phyloP scores from a whole-genome alignment of 306 rosid species.

The Alnus rubra region DNA sequence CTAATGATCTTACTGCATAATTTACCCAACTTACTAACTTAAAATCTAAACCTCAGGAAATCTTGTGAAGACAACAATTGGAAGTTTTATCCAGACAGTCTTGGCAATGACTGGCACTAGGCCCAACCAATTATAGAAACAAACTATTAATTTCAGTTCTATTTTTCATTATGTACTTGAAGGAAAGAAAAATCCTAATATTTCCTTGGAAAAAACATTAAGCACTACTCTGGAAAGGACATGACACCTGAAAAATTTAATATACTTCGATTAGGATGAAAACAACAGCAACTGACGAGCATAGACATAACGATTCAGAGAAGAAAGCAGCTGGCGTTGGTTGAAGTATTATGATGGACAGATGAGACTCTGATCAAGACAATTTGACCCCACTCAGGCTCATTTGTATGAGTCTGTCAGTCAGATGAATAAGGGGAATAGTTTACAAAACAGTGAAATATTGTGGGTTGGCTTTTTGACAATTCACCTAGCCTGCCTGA shows the following conservation, averaged over 20 bases:
- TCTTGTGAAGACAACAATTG: background rate
- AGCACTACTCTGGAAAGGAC: background rate
- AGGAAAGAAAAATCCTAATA: background rate
- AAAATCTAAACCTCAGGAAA: background rate
- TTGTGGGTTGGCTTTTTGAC: background rate
- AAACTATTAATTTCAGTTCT: background rate
- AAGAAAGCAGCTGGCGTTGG: constrained; percentile 2
- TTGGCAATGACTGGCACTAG: background rate
- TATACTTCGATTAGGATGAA: background rate
- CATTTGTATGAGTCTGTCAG: background rate
- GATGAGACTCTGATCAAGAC: background rate
- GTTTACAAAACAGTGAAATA: background rate
- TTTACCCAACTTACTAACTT: background rate
- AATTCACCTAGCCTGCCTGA: background rate
- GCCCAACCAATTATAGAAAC: background rate
- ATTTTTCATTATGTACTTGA: background rate
- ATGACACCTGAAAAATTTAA: background rate
- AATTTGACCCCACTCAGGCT: background rate
- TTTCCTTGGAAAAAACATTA: background rate
- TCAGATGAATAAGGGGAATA: background rate
- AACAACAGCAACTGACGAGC: background rate
- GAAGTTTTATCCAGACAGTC: background rate
- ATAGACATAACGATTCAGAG: background rate
- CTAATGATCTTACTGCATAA: constrained; percentile 9
- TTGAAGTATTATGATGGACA: background rate